Base-by-base conservation (phyloP, 257 asterid species). In the Leptodermis oblonga region DNA sequence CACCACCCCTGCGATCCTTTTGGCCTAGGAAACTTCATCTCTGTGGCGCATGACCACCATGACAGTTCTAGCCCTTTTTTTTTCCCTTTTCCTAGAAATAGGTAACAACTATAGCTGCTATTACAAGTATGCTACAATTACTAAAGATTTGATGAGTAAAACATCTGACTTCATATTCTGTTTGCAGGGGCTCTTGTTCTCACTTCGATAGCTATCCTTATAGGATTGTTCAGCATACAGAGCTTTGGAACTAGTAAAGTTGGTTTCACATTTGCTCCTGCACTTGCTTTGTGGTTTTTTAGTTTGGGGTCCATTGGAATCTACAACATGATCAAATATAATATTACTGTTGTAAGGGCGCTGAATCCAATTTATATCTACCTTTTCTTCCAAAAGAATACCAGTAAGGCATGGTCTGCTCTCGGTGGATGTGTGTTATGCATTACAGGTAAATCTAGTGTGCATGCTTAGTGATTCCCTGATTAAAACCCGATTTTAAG, bases 351-450 rank as follows among this genome's bases (percentile, higher is more conserved):
- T 67, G 37, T 91, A 69, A 87, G 71, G 83, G 97, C 98, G 3
- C 54, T 94, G 62, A 91, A 91, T 86, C 99, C 99, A 18, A 80
- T 68, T 55, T 89, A 94, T 76, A 89, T 94, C 33, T 91, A 86
- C 80, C 82, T 79, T 36, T 94, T 89, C 87, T 94, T 94, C 85
- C 73, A 73, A 82, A 89, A 86, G 79, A 89, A 91, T 67, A 58
- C 86, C 71, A 70, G 61, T 52, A 81, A 77, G 18, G 96, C 86
- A 36, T 94, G 97, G 96, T 86, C 99, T 63, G 96, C 96, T 75
- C 97, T 94, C 59, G 97, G 99, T 75, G 99, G 99, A 56, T 91
- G 97, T 72, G 97, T 94, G 76, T 80, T 94, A 86, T 91, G 99
- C 70, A 94, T 94, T 84, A 91, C 99, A 62, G 99, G 99, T 85